phyloP scores from a whole-genome alignment of 2,329 filamentous ascomycete genomes.

The Alternaria metachromatica region DNA sequence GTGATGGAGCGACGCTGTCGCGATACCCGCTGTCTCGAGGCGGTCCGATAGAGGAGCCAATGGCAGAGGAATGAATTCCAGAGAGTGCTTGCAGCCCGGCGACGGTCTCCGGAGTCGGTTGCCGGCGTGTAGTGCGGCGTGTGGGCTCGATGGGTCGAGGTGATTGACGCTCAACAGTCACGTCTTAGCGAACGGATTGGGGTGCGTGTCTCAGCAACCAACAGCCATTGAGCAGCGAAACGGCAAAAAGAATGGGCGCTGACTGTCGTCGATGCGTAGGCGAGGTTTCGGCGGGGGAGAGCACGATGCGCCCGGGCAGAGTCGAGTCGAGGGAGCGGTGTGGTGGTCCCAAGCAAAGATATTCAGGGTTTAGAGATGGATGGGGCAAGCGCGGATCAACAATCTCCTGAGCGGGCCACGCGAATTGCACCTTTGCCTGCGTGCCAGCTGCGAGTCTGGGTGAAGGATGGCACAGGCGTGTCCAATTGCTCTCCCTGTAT shows the following conservation, averaged over 20 bases:
- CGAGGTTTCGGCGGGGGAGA: conserved; percentile 22
- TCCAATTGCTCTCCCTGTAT: conserved; percentile 9
- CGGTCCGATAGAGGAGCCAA: not conserved
- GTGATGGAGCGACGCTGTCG: conserved; percentile 10
- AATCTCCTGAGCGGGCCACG: conserved; percentile 8
- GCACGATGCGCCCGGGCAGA: conserved; percentile 15
- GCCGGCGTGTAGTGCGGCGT: not conserved
- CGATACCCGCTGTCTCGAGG: not conserved
- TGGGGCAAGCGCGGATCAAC: conserved; percentile 33
- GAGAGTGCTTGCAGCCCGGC: not conserved
- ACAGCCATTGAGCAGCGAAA: conserved; percentile 30
- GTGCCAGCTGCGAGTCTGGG: not conserved
- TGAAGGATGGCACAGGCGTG: not conserved
- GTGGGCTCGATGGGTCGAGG: not conserved
- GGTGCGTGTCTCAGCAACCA: conserved; percentile 23
- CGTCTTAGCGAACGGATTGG: conserved; percentile 20
- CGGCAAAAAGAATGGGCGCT: conserved; percentile 19
- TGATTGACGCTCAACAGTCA: not conserved
- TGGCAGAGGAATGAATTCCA: not conserved
- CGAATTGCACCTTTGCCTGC: not conserved
- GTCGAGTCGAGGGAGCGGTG: conserved; percentile 40
- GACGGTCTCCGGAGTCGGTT: not conserved
- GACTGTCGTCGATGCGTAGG: not conserved
- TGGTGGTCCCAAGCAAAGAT: conserved; percentile 28
- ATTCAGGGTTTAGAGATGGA: conserved; percentile 34